Evolutionary conservation across 257 asterid species (phyloP).

Genomic region (Petrea volubilis): DNA sequence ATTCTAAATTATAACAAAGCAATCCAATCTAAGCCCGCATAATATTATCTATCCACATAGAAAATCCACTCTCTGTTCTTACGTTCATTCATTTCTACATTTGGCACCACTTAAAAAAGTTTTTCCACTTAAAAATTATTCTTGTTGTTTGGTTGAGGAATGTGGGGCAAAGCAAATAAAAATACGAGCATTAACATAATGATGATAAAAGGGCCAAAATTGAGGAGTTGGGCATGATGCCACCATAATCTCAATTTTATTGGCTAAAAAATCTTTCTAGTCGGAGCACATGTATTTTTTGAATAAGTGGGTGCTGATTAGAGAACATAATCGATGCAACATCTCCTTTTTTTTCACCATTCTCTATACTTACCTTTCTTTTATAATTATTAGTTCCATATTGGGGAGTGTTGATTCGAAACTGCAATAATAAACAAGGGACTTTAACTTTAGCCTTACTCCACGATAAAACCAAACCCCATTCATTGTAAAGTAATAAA

Average conservation of each 20-base stretch:
- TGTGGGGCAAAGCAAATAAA: neutral
- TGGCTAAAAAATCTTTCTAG: constrained; percentile 16
- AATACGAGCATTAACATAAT: neutral
- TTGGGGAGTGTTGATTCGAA: constrained; percentile 22
- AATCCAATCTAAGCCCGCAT: constrained; percentile 10
- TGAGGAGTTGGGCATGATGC: constrained; percentile 6
- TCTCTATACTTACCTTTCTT: neutral
- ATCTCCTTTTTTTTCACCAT: neutral
- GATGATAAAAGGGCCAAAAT: neutral
- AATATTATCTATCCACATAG: constrained; percentile 15
- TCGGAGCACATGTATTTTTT: constrained; percentile 29
- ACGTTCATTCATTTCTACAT: constrained; percentile 26
- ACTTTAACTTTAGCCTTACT: constrained; percentile 22
- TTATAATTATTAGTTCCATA: constrained; percentile 6
- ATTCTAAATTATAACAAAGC: neutral
- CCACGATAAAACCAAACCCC: constrained; percentile 18
- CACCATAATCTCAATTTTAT: constrained; percentile 8
- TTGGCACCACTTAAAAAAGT: constrained; percentile 21
- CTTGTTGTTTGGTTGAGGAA: constrained; percentile 18
- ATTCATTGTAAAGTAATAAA: constrained; percentile 20
- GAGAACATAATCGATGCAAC: constrained; percentile 22
- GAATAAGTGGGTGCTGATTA: constrained; percentile 37
- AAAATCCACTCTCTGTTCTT: constrained; percentile 19
- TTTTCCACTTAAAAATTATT: constrained; percentile 7
- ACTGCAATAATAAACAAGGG: neutral